phyloP scores from a whole-genome alignment of 2,329 filamentous ascomycete genomes.

The Neonectria sp. region DNA sequence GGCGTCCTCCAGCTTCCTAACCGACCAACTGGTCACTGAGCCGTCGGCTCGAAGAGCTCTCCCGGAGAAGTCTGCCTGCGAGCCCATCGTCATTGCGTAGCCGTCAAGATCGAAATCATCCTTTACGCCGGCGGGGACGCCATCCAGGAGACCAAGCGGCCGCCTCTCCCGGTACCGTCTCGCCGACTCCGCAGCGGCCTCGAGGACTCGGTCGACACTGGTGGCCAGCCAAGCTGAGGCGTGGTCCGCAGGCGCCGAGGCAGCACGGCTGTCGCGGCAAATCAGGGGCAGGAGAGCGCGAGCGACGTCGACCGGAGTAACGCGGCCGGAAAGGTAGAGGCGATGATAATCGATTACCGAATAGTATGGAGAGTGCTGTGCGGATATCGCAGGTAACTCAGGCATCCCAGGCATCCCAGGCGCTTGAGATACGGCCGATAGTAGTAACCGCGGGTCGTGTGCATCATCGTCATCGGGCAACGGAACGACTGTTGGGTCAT shows the following conservation, averaged over 20 bases:
- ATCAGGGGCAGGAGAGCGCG: conserved; percentile 62
- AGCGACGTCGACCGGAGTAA: conserved; percentile 63
- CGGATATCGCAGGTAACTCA: too few species aligned
- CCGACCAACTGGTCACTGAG: conserved; percentile 75
- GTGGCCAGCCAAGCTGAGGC: conserved; percentile 61
- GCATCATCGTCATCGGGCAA: too few species aligned
- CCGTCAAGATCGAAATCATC: conserved; percentile 83
- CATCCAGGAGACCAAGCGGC: conserved; percentile 76
- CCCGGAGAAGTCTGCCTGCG: conserved; percentile 71
- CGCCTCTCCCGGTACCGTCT: conserved; percentile 66
- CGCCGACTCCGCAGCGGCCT: conserved; percentile 62
- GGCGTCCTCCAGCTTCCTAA: conserved; percentile 77
- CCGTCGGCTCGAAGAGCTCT: conserved; percentile 53
- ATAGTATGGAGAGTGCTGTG: conserved; percentile 39
- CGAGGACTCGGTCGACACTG: conserved; percentile 57
- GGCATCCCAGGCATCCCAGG: too few species aligned
- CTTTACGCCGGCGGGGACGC: conserved; percentile 81
- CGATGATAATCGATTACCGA: conserved; percentile 62
- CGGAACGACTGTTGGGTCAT: too few species aligned
- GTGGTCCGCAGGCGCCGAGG: conserved; percentile 54
- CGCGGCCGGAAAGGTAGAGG: conserved; percentile 60
- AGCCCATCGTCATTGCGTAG: conserved; percentile 77
- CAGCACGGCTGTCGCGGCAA: conserved; percentile 51
- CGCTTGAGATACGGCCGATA: too few species aligned
- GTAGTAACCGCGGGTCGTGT: too few species aligned